These are phyloP conservation scores for Pelargonium myrrhifolium DNA, from an alignment of 441 rosid genomes.

Conservation along the genomic window DNA sequence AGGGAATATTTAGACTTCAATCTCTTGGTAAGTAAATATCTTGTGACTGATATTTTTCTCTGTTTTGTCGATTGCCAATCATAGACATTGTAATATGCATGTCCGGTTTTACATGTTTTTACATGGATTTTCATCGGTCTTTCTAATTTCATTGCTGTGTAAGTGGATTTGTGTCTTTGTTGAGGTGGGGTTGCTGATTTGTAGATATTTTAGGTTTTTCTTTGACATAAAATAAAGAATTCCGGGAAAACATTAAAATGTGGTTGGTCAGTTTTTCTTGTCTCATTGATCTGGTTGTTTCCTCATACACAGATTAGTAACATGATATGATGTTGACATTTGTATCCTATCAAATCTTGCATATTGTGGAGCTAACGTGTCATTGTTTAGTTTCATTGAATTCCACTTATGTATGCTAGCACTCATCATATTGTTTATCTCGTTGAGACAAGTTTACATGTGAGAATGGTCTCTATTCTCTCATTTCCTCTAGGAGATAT, in stretches of 20 bases:
- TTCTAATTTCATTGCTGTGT: too few relatives aligned
- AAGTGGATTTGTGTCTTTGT: too few relatives aligned
- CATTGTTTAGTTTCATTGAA: neutral
- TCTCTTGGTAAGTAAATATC: slow-evolving; percentile 53
- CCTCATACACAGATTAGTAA: too few relatives aligned
- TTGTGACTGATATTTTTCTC: slow-evolving; percentile 16
- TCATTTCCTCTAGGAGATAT: too few relatives aligned
- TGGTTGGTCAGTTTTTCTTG: too few relatives aligned
- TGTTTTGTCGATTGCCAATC: neutral
- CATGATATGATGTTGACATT: neutral
- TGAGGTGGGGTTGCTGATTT: too few relatives aligned
- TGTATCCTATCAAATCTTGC: too few relatives aligned
- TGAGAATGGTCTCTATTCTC: too few relatives aligned
- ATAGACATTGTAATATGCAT: neutral
- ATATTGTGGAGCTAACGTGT: neutral
- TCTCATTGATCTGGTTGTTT: too few relatives aligned
- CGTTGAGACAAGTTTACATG: too few relatives aligned
- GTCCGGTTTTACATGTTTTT: neutral
- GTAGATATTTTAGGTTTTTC: neutral
- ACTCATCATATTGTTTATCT: neutral
- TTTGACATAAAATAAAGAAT: neutral
- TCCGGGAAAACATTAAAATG: too few relatives aligned
- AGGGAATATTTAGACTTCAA: slow-evolving; percentile 33
- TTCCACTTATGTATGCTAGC: neutral
- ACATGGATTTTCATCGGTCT: too few relatives aligned